These are phyloP conservation scores for Pestalotiopsis sp. DNA, from an alignment of 2,329 filamentous ascomycete species.

Conservation along the genomic window DNA sequence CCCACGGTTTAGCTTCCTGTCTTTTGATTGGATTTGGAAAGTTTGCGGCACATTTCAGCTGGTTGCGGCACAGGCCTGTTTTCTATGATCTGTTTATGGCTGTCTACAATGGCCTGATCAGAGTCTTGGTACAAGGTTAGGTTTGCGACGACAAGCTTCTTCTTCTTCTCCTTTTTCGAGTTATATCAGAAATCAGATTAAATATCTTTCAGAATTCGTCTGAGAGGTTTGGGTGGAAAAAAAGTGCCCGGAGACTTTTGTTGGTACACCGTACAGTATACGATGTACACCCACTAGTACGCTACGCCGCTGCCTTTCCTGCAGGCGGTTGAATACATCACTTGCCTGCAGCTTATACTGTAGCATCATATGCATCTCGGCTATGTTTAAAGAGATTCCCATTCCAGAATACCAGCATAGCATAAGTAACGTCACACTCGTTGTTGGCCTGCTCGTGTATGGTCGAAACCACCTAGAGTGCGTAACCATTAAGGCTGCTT, in stretches of 20 bases:
- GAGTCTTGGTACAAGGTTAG: too few relatives aligned
- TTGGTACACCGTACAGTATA: not conserved
- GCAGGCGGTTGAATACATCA: not conserved
- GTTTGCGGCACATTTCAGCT: not conserved
- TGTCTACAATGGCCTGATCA: too few relatives aligned
- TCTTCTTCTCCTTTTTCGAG: too few relatives aligned
- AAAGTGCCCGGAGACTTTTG: too few relatives aligned
- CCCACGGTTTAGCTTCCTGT: slow-evolving; percentile 2
- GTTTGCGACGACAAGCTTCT: too few relatives aligned
- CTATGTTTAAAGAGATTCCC: not conserved
- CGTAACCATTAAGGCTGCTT: not conserved
- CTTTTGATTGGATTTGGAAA: not conserved
- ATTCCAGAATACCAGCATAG: not conserved
- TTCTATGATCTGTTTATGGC: too few relatives aligned
- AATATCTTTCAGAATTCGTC: too few relatives aligned
- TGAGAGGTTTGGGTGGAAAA: too few relatives aligned
- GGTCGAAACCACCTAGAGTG: not conserved
- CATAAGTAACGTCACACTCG: not conserved
- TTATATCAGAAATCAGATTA: too few relatives aligned
- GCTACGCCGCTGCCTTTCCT: not conserved
- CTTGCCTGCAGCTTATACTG: not conserved
- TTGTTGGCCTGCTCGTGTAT: not conserved
- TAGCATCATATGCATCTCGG: not conserved
- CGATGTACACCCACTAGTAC: not conserved
- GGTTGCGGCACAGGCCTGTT: too few relatives aligned